phyloP scores from a whole-genome alignment of 2,329 filamentous ascomycete species.

The Fusarium proliferatum region DNA sequence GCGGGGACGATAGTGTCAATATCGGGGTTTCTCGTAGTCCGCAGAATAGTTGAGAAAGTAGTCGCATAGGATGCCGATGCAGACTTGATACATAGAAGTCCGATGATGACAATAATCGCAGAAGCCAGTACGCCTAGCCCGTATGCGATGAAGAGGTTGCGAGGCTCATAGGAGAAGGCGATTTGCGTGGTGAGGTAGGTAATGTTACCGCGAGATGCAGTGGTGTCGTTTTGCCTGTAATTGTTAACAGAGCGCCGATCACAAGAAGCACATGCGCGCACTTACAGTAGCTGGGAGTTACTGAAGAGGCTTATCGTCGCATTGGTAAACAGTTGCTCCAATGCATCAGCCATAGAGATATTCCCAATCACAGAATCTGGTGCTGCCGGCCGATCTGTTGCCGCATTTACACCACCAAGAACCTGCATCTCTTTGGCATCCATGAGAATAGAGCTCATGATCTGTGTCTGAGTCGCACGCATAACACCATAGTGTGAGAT shows the following conservation, averaged over 20 bases:
- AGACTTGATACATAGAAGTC: background rate
- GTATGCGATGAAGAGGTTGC: conserved; percentile 19
- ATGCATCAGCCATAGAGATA: background rate
- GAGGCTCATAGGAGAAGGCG: background rate
- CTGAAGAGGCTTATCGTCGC: conserved; percentile 10
- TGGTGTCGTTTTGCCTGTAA: conserved; percentile 7
- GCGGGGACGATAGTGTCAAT: background rate
- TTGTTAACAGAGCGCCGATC: background rate
- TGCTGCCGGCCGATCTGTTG: fast-evolving
- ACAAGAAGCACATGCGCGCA: fast-evolving
- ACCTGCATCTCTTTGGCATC: conserved; percentile 11
- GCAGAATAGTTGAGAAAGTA: conserved; percentile 16
- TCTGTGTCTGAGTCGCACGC: background rate
- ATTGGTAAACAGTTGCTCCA: conserved; percentile 5
- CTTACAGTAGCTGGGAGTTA: background rate
- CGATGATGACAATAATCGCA: background rate
- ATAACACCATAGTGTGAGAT: background rate
- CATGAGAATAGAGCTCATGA: conserved; percentile 14
- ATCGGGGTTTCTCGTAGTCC: conserved; percentile 5
- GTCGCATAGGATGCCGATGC: background rate
- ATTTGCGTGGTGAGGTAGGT: background rate
- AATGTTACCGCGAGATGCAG: background rate
- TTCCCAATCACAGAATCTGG: background rate
- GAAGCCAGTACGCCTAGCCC: background rate
- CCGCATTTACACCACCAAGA: background rate